Conservation (phyloP, 108 stramenopile species). For the Conticribra weissflogii region DNA sequence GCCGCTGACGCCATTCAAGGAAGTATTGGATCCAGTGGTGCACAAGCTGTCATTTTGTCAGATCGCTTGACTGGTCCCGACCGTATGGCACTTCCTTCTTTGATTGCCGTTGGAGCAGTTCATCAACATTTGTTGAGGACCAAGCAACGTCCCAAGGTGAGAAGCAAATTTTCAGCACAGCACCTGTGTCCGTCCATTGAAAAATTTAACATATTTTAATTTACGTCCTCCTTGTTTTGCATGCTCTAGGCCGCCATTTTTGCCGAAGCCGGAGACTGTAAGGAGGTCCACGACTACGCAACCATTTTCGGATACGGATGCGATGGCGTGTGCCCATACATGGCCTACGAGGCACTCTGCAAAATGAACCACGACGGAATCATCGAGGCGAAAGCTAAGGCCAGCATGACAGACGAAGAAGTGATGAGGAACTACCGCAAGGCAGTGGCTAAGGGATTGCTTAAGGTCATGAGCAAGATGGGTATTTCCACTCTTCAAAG, state of each 20-base stretch:
- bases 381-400: constrained; percentile 87
- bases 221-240: not conserved
- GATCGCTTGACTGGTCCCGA: constrained; percentile 90
- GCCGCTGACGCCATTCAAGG: constrained; percentile 93
- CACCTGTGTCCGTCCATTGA: not conserved
- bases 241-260: constrained; percentile 82
- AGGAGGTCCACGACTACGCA: constrained; percentile 96
- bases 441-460: constrained; percentile 93
- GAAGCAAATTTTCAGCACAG: not conserved
- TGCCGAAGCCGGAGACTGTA: constrained; percentile 94
- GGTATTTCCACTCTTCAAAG: constrained; percentile 95
- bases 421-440: constrained; percentile 93
- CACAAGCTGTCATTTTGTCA: constrained; percentile 89
- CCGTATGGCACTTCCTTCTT: constrained; percentile 90
- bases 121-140: constrained; percentile 96
- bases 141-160: constrained; percentile 87
- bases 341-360: constrained; percentile 96
- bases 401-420: constrained; percentile 83
- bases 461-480: constrained; percentile 98
- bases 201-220: not conserved
- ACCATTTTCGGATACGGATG: constrained; percentile 94
- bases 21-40: constrained; percentile 73
- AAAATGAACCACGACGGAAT: constrained; percentile 94
- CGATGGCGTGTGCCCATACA: constrained; percentile 96
- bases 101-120: constrained; percentile 95